Base-by-base conservation (phyloP, 805 yeast genomes). In the Cyberlindnera saturnus region DNA sequence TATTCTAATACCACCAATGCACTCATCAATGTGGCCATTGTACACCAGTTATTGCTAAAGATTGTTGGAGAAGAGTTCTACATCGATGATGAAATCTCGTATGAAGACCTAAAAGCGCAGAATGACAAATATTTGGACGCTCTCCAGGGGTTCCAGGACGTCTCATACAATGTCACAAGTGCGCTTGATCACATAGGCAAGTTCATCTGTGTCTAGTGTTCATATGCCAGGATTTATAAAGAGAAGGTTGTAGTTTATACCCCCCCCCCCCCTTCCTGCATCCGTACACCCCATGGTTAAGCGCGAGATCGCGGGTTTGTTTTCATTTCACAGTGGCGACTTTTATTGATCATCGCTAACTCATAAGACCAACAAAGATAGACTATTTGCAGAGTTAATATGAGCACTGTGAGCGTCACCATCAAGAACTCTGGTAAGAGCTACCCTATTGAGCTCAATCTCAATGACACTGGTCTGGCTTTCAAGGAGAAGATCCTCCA, bases 401-500 rank as follows among this genome's bases (percentile, higher is more conserved):
- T 23, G 28, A 23, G 28, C 28, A 23, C 47, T n/a, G 35, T 53
- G 34, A 38, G 42, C 29, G 63, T 69, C 29, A 63, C 49, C 30
- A 74, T 85, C 40, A 82, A 81, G 57, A 85, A 85, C 63, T 72
- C 86, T 3, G 89, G 91, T 34, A 82, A 82, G 52, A 63, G 71
- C 6, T 78, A 82, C 60, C 79, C 80, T 10, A 63, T 77, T n/a
- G 51, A 56, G 3, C 39, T 69, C 16, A 38, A 41, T 1, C 50
- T 46, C 5, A 42, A 42, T 6, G 64, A 65, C 13, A 59, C 64
- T 17, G 80, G 75, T 5, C 67, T 82, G 29, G 81, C 73, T 39
- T 66, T 75, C 62, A 91, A 89, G 61, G 64, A 70, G 38, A 81
- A 82, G 62, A 80, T 93, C 43, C 81, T 75, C 52, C 76, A 79